Evolutionary conservation across 768 basidiomycete species (phyloP).

Genomic region (Glaciozyma antarctica): DNA sequence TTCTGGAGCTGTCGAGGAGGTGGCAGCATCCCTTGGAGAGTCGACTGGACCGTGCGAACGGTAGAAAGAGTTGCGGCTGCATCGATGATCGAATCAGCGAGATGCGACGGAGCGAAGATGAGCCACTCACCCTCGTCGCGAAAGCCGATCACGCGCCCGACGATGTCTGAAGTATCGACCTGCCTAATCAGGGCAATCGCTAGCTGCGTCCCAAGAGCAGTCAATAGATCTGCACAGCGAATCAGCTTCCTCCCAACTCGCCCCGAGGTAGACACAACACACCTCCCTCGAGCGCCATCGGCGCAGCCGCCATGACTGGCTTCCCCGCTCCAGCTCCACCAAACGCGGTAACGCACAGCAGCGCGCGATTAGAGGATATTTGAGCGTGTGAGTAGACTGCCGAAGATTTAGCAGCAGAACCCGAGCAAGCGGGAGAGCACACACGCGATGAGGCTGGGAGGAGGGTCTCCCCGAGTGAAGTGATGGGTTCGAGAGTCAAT

Average conservation of each 20-base stretch:
- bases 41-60: not conserved
- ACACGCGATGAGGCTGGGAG: slow-evolving; percentile 5
- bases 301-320: slow-evolving; percentile 2
- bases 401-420: too few relatives aligned
- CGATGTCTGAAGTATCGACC: slow-evolving; percentile 5
- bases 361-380: slow-evolving; percentile 6
- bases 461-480: not conserved
- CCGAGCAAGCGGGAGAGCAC: not conserved
- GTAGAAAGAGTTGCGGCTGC: not conserved
- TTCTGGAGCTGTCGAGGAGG: not conserved
- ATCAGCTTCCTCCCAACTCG: not conserved
- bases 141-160: not conserved
- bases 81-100: not conserved
- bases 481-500: not conserved
- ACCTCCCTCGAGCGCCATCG: not conserved
- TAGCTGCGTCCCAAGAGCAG: not conserved
- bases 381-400: slow-evolving; percentile 1
- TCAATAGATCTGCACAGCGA: not conserved
- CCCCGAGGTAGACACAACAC: not conserved
- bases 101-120: too few relatives aligned
- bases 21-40: not conserved
- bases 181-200: not conserved
- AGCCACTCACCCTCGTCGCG: not conserved
- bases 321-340: not conserved
- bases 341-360: slow-evolving; percentile 7